Conservation (phyloP, 2,329 filamentous ascomycete genomes). For the Colletotrichum falcatum region DNA sequence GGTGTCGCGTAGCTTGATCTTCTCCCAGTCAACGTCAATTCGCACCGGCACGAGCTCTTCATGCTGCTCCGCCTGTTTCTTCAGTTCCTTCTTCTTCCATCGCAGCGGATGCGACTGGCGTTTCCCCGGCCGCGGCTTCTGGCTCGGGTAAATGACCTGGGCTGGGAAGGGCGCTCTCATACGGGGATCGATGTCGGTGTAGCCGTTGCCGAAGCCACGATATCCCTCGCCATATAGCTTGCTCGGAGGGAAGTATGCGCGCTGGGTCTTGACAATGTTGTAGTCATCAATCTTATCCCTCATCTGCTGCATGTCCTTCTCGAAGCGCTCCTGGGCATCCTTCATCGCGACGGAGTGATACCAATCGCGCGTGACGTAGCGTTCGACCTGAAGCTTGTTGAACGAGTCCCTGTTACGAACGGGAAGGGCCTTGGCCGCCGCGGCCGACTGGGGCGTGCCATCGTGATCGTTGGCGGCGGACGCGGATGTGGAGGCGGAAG, state of each 20-base stretch:
- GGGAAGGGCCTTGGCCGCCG: conserved; percentile 47
- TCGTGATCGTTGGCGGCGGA: conserved; percentile 42
- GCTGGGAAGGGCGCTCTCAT: conserved; percentile 38
- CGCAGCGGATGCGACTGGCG: conserved; percentile 79
- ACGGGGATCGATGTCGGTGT: conserved; percentile 69
- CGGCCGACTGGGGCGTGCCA: conserved; percentile 38
- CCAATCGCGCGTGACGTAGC: conserved; percentile 65
- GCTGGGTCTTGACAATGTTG: conserved; percentile 67
- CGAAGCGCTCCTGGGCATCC: conserved; percentile 64
- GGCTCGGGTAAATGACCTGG: conserved; percentile 78
- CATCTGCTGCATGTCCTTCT: conserved; percentile 71
- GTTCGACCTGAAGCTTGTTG: conserved; percentile 65
- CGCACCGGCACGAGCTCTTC: conserved; percentile 94
- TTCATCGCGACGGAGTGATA: conserved; percentile 65
- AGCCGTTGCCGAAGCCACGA: conserved; percentile 87
- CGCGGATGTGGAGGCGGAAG: conserved; percentile 48
- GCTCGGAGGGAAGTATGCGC: conserved; percentile 66
- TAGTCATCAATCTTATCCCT: conserved; percentile 79
- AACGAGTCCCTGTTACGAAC: conserved; percentile 69
- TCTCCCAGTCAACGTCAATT: conserved; percentile 94
- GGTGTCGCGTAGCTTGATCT: conserved; percentile 94
- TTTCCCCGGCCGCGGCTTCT: conserved; percentile 81
- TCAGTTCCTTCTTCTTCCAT: conserved; percentile 82
- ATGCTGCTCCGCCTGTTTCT: conserved; percentile 86
- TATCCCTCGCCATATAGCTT: conserved; percentile 81